Evolutionary conservation across 73 alveolate genomes (phyloP), one percentile per base, ranked within the genome.

Genomic region (Uronychia binucleata): DNA sequence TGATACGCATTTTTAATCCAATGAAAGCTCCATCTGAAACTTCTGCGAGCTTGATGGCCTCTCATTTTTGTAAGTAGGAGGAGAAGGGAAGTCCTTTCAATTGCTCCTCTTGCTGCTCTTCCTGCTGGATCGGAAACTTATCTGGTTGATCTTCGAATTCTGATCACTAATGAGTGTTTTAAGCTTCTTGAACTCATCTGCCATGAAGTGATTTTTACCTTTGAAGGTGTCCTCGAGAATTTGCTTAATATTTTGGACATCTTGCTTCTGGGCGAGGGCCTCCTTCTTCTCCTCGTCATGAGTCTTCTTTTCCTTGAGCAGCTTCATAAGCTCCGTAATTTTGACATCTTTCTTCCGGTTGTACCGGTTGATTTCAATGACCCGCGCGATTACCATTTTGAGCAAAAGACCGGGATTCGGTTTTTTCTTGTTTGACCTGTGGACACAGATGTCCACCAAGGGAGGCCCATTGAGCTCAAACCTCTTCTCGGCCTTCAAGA

Each of bases 351-450:
- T 75, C 58, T 75, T 75, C 28, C 32, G 28, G 27, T 75, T 25
- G 58, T 75, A 75, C 27, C 81, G 46, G 27, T 75, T 75, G 57
- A 75, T 26, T 28, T 28, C 81, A 28, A 75, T 75, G 58, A 75
- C 81, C 27, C 58, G 25, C 58, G 28, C 32, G 32, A 75, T 27
- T 26, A 58, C 46, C 58, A 13, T 28, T 30, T 30, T 75, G 30
- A 75, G 30, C 1, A 75, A 1, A 5, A 25, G 5, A 28, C 25
- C 5, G n/a, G 81, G 81, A 5, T 75, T 30, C 27, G 59, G 28
- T 13, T 28, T 30, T 75, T 30, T 75, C 81, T 8, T 28, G 67
- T 5, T 46, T 46, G 67, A 46, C 32, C 81, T 75, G 5, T 13
- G 5, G 5, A 30, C 58, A 1, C 59, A 8, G 19, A 26, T 26